Evolutionary conservation across 2,329 filamentous ascomycete species (phyloP), one percentile per base, ranked within the genome.

Genomic region (Fusarium staphyleae): DNA sequence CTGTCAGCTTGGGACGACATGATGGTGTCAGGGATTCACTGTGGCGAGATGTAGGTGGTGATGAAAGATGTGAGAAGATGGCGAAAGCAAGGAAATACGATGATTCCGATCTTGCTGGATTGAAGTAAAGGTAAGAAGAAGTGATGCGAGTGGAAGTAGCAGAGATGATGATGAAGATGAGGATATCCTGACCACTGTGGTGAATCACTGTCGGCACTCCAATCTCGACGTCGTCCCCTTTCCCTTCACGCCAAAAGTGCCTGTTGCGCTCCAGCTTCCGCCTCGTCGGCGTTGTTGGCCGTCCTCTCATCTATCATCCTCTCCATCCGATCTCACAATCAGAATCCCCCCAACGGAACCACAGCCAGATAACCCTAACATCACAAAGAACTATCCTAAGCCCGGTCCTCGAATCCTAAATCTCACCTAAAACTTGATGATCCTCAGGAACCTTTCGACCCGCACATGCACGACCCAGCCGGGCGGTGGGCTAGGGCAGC

Each of bases 271-370:
- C 40, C 16, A n/a, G 12, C 9, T 13, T 15, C 48, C 5, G 43
- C 48, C 33, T 22, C n/a, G 22, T 30, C 52, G 52, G 15, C 22
- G 14, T 61, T 61, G 40, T 16, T 28, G 2, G 7, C 37, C 32
- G 48, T 29, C n/a, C 15, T 26, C 32, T 2, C 32, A 36, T 30
- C 26, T 15, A 34, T 14, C 8, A 5, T 35, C 39, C 29, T 29
- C 32, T 24, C 47, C 35, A 53, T 44, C 22, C 32, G 16, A 54
- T 37, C 56, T 33, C 26, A 43, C 34, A 9, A 40, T 10, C 28
- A 42, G 16, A 37, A 36, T 29, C 29, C 14, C 24, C 19, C 33
- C 34, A 18, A 18, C 30, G 43, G 11, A 13, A 33, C 40, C 16
- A 34, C 40, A 32, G 39, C 35, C 10, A 10, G 15, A 18, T 39